phyloP scores from a whole-genome alignment of 2,329 filamentous ascomycete genomes.

The Diaporthe vaccinii region DNA sequence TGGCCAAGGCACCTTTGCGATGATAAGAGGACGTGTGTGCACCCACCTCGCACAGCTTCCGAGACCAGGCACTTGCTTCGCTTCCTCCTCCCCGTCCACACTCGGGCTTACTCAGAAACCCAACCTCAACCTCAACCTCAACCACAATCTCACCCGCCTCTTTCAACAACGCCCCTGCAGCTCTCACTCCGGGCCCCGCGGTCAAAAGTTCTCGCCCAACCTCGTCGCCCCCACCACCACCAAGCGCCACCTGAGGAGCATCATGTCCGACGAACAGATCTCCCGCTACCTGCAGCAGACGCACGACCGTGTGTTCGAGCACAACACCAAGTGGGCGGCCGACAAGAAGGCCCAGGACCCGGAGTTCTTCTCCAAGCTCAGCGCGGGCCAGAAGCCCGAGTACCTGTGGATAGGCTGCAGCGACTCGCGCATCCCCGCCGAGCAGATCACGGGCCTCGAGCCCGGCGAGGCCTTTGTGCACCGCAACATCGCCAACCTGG shows the following conservation, averaged over 20 bases:
- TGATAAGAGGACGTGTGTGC: constrained; percentile 39
- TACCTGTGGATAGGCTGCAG: constrained; percentile 93
- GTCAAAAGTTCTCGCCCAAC: constrained; percentile 33
- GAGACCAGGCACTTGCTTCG: constrained; percentile 13
- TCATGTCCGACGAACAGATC: constrained; percentile 57
- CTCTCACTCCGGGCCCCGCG: constrained; percentile 10
- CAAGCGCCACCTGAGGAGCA: constrained; percentile 9
- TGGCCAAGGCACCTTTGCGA: constrained; percentile 28
- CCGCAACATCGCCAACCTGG: constrained; percentile 94
- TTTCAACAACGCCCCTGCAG: constrained; percentile 1
- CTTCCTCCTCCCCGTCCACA: constrained; percentile 11
- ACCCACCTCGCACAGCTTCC: constrained; percentile 28
- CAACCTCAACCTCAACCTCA: background rate
- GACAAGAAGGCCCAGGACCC: constrained; percentile 71
- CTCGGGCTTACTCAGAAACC: constrained; percentile 19
- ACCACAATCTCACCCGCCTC: background rate
- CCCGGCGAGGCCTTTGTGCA: constrained; percentile 96
- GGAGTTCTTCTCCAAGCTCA: constrained; percentile 74
- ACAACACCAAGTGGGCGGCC: constrained; percentile 76
- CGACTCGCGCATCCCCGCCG: constrained; percentile 92
- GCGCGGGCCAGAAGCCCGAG: constrained; percentile 75
- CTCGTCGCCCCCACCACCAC: background rate
- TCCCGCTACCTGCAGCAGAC: constrained; percentile 70
- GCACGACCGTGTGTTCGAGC: constrained; percentile 77
- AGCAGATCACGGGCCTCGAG: constrained; percentile 83